A percentile compares a stretch with the other conserved stretches of the same genome.
phyloP scores from a whole-genome alignment of 1,284 basidiomycete species.

The Anthracocystis setariae region DNA sequence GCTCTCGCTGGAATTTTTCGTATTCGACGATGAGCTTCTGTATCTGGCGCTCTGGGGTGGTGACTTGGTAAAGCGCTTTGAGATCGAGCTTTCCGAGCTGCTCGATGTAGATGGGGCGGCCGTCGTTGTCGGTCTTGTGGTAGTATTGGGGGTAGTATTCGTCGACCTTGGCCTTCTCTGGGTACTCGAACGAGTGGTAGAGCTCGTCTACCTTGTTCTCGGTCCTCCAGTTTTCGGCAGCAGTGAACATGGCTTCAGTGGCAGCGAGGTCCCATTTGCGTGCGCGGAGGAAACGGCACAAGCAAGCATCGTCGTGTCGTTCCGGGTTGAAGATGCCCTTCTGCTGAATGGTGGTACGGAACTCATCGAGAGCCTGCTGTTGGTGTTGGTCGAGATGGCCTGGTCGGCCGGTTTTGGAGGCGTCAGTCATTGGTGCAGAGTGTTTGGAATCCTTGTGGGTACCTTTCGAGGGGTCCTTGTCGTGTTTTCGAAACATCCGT shows the following conservation, averaged over 20 bases:
- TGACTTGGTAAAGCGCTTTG: conserved; percentile 74
- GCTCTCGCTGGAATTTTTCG: conserved; percentile 79
- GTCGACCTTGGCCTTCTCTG: conserved; percentile 83
- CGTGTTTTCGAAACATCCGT: conserved; percentile 51
- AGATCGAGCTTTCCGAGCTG: conserved; percentile 90
- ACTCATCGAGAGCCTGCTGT: conserved; percentile 58
- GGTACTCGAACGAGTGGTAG: conserved; percentile 84
- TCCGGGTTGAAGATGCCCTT: conserved; percentile 61
- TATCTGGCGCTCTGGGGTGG: conserved; percentile 87
- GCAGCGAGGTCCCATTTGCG: conserved; percentile 87
- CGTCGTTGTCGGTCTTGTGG: conserved; percentile 97
- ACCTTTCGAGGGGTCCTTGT: conserved; percentile 47
- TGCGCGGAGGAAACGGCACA: conserved; percentile 80
- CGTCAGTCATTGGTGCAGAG: conserved; percentile 31
- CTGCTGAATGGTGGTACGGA: conserved; percentile 58
- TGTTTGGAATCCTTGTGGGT: conserved; percentile 49
- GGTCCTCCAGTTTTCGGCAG: conserved; percentile 88
- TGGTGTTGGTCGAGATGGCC: conserved; percentile 62
- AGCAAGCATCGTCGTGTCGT: conserved; percentile 65
- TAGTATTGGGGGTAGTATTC: conserved; percentile 94
- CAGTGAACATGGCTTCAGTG: conserved; percentile 84
- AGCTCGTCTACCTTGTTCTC: conserved; percentile 89
- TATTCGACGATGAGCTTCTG: conserved; percentile 92
- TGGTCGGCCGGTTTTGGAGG: conserved; percentile 54
- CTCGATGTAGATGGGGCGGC: conserved; percentile 94